A percentile compares a stretch with the other conserved stretches of the same genome.
Conservation (phyloP, 768 basidiomycete genomes). For the Chalciporus chontae region DNA sequence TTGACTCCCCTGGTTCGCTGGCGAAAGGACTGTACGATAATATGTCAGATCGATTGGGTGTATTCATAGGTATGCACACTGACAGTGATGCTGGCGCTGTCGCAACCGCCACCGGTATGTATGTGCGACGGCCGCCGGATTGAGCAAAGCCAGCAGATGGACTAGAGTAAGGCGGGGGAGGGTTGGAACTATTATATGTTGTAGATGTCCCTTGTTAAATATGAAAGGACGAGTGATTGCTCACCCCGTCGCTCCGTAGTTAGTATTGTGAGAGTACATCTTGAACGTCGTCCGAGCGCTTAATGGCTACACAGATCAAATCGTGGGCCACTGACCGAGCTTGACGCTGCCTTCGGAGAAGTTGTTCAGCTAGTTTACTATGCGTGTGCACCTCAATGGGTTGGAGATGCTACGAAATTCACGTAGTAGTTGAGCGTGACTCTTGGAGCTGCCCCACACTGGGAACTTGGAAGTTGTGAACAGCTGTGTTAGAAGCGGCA, state of each 20-base stretch:
- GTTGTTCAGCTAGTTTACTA: not conserved
- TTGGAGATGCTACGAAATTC: too few species aligned
- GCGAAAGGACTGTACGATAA: not conserved
- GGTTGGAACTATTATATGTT: not conserved
- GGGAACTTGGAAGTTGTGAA: too few species aligned
- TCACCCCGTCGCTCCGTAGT: not conserved
- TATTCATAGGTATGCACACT: too few species aligned
- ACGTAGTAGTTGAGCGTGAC: too few species aligned
- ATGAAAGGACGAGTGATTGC: not conserved
- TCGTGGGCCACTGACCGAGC: too few species aligned
- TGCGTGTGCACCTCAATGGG: too few species aligned
- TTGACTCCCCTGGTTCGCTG: not conserved
- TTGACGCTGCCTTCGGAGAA: not conserved
- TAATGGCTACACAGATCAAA: too few species aligned
- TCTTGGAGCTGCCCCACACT: too few species aligned
- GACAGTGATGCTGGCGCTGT: not conserved
- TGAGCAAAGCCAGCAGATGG: not conserved
- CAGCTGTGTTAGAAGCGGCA: too few species aligned
- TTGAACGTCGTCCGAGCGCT: not conserved
- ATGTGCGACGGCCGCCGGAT: not conserved
- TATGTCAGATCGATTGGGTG: too few species aligned
- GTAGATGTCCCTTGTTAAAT: not conserved
- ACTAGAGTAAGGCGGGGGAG: not conserved
- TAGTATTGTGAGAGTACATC: not conserved
- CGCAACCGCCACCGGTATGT: not conserved